Conservation (phyloP, 768 basidiomycete species). For the Calocybe cyanea region DNA sequence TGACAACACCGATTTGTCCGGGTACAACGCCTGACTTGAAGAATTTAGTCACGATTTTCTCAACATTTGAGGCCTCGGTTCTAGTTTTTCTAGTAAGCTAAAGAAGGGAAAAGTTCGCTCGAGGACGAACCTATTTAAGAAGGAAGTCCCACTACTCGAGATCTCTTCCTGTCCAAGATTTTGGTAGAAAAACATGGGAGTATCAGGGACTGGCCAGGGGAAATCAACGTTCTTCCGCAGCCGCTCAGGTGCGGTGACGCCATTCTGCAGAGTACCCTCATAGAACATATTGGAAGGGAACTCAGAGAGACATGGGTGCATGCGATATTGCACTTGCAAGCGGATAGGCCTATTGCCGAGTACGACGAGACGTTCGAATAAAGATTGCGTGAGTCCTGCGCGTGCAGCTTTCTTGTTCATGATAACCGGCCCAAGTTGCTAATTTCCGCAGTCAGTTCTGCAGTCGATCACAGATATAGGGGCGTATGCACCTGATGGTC, state of each 20-base stretch:
- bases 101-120: not conserved
- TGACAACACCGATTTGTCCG: conserved; percentile 95
- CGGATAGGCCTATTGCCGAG: conserved; percentile 96
- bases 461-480: too few species aligned
- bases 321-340: conserved; percentile 98
- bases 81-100: conserved; percentile 31
- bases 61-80: conserved; percentile 97
- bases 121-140: conserved; percentile 78
- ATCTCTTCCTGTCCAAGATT: conserved; percentile 99
- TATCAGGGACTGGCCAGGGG: conserved; percentile 96
- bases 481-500: conserved; percentile 63
- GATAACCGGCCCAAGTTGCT: conserved; percentile 98
- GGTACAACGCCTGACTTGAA: conserved; percentile 99
- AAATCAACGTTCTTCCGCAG: conserved; percentile 98
- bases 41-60: conserved; percentile 99
- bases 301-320: conserved; percentile 99
- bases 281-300: conserved; percentile 99
- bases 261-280: conserved; percentile 97
- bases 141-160: conserved; percentile 96
- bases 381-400: conserved; percentile 96
- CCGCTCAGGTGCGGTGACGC: conserved; percentile 97
- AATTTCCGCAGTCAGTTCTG: conserved; percentile 8
- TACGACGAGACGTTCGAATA: conserved; percentile 95
- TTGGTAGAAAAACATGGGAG: conserved; percentile 99
- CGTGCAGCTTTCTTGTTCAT: conserved; percentile 99